These are phyloP conservation scores for Ogataea methylovora DNA, from an alignment of 805 yeast genomes.

Conservation along the genomic window DNA sequence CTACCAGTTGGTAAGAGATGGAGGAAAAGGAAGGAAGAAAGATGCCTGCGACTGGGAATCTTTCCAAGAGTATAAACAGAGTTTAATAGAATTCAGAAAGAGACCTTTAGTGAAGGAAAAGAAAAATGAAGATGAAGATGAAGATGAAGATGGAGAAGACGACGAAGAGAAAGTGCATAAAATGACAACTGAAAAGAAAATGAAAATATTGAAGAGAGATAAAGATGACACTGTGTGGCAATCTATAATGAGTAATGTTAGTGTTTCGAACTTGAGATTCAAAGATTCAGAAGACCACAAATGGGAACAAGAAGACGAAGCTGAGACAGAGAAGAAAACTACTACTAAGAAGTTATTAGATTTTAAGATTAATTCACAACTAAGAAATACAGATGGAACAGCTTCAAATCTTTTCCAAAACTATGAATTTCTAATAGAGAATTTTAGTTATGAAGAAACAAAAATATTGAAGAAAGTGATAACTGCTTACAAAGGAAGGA, in stretches of 20 bases:
- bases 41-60: conserved; percentile 34
- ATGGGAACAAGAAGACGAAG: conserved; percentile 4
- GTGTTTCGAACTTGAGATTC: conserved; percentile 6
- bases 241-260: conserved; percentile 16
- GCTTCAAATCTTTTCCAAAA: conserved; percentile 10
- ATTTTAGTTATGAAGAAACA: conserved; percentile 11
- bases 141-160: conserved; percentile 1
- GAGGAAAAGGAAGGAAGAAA: conserved; percentile 12
- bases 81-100: conserved; percentile 5
- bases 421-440: conserved; percentile 10
- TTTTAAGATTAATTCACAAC: not conserved
- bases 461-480: conserved; percentile 17
- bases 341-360: not conserved
- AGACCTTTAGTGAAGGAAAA: conserved; percentile 4
- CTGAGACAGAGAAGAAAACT: not conserved
- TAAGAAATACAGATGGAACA: conserved; percentile 5
- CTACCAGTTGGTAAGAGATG: conserved; percentile 25
- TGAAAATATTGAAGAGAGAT: conserved; percentile 18
- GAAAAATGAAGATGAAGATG: conserved; percentile 3
- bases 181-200: conserved; percentile 8
- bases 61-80: conserved; percentile 7
- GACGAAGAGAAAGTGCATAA: not conserved
- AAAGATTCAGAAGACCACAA: conserved; percentile 2
- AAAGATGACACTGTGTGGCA: conserved; percentile 15
- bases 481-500: conserved; percentile 16